Evolutionary conservation across 345 rosid species (phyloP), one percentile per base, ranked within the genome.

Genomic region (Erodium maritimum): DNA sequence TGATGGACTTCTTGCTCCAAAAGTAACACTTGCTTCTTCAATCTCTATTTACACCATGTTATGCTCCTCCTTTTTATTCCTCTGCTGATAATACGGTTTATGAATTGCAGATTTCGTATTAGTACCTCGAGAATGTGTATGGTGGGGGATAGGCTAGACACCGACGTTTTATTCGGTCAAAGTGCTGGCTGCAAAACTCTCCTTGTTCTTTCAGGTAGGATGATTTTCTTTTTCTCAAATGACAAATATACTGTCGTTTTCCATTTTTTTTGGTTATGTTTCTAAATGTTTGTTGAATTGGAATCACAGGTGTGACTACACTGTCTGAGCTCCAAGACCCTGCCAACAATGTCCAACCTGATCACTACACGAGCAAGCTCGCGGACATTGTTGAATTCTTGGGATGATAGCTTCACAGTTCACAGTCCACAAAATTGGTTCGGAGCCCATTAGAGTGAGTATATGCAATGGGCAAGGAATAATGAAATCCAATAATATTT

Each of bases 141-240:
- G 94, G 95, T 93, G 65, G 99, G 96, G 42, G 99, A 89, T 73
- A 79, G 94, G 72, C 65, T 89, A 57, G 96, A 93, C 77, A 82
- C 94, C 0, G 99, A 93, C 72, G 82, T 91, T 56, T 68, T 88
- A 60, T 93, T 83, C 63, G 95, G 96, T 58, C 80, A 86, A 70
- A 83, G 75, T 59, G 80, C 84, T 62, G 96, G 96, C 57, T 86
- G 93, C 81, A 81, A 82, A 80, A 88, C 93, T 59, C 90, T 88
- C 48, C 87, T 91, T n/a, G 98, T 88, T 71, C 84, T 88, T 57
- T 77, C 98, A 79, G 96, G 95, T 69, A 29, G 34, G 5, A 29
- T 29, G 8, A 29, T 29, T 3, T 29, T 29, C 34, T 8, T 29
- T 8, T 29, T 29, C 34, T n/a, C n/a, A n/a, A n/a, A n/a, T n/a